These are phyloP conservation scores for Hordeum vulgare DNA, from an alignment of 176 grass and related monocot genomes.

Conservation along the genomic window DNA sequence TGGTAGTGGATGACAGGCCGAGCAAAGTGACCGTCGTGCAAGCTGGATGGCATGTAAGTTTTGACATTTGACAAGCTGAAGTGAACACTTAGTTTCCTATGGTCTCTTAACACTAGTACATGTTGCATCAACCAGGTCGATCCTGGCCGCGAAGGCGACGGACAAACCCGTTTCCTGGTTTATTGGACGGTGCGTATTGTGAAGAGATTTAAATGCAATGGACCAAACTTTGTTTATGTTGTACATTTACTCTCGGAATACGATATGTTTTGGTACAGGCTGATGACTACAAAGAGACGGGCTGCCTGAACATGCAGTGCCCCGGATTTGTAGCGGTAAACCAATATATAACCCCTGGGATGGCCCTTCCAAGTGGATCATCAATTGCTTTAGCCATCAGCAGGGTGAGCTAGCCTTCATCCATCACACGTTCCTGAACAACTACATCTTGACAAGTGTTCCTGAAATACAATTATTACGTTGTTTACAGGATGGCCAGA, in stretches of 20 bases:
- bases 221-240: background rate
- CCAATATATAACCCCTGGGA: background rate
- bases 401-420: background rate
- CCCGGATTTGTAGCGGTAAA: background rate
- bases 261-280: background rate
- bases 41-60: conserved; percentile 8
- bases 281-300: background rate
- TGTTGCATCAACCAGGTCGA: background rate
- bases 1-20: background rate
- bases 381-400: background rate
- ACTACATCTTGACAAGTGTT: background rate
- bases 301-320: background rate
- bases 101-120: background rate
- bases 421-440: background rate
- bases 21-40: background rate
- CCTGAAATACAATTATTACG: background rate
- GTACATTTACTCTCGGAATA: too few species aligned
- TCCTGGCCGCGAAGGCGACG: background rate
- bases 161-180: background rate
- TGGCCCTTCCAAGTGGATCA: background rate
- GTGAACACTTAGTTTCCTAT: background rate
- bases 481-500: background rate
- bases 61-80: background rate
- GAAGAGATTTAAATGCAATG: background rate
- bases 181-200: conserved; percentile 1